Evolutionary conservation across 345 rosid species (phyloP), one percentile per base, ranked within the genome.

Genomic region (Odontarrhena argentea): DNA sequence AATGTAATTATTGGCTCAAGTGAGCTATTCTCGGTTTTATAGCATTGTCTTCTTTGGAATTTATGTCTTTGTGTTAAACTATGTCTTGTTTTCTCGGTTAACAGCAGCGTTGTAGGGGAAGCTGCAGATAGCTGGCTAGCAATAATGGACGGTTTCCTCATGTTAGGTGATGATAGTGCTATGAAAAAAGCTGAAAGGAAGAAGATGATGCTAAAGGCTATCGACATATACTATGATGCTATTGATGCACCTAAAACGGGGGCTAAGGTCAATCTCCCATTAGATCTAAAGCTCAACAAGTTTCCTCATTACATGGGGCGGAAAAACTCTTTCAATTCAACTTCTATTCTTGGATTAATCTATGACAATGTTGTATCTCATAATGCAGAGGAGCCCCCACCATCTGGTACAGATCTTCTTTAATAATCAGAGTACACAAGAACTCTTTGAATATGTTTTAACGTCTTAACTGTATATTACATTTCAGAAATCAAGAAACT

Each of bases 41-140:
- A 42, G 34, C 54, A 22, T 42, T n/a, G n/a, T n/a, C 6, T 28
- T 63, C 4, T 63, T 49, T 50, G 14, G 7, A 15, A 57, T 11
- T 9, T 22, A 46, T 10, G 37, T 46, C 24, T 55, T 28, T 28
- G 3, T 1, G 6, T 32, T 32, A 32, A 32, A 5, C 3, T 32
- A 32, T 32, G 35, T 6, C 5, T 63, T 10, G 70, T 32, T 77
- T 67, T 68, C 53, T 51, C 63, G 54, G 53, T 51, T 73, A 69
- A 50, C 83, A 92, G 98, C 65, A 69, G 66, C 68, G 81, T 89
- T 4, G 57, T 58, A 43, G 75, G 89, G 34, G 18, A n/a, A 2
- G 96, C 98, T 51, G 85, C 98, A 12, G 91, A 80, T 65, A 82
- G 87, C 65, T 89, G 96, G 96, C 36, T 24, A 56, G 80, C 86